Percentiles rank a stretch among this genome's conserved stretches.
Evolutionary conservation across 345 rosid genomes (phyloP).

Genomic region (Iberis pinnata): DNA sequence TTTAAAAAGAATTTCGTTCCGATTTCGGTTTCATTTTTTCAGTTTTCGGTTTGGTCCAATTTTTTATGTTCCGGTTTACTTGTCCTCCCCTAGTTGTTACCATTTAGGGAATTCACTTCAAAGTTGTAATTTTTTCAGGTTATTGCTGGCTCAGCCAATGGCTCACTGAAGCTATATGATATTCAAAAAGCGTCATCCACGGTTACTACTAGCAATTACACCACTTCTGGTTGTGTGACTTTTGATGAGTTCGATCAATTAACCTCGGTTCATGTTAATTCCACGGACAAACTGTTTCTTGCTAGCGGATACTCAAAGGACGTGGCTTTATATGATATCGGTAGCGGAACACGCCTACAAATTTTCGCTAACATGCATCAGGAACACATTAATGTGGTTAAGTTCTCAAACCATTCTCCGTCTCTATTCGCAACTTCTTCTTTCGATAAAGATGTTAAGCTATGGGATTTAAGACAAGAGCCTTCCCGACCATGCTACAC

Average conservation of each 20-base stretch:
- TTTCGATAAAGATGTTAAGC: constrained; percentile 79
- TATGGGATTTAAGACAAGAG: constrained; percentile 89
- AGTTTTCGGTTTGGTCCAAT: too few relatives aligned
- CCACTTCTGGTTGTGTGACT: constrained; percentile 41
- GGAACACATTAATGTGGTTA: constrained; percentile 87
- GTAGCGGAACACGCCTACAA: constrained; percentile 59
- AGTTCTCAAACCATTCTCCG: constrained; percentile 86
- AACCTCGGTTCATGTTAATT: constrained; percentile 88
- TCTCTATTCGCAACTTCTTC: constrained; percentile 88
- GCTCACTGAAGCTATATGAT: constrained; percentile 73
- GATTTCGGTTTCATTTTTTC: too few relatives aligned
- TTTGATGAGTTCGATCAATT: constrained; percentile 86
- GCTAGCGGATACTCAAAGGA: constrained; percentile 90
- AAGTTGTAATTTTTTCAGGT: constrained; percentile 42
- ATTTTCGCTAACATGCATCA: constrained; percentile 82
- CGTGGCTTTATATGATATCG: constrained; percentile 78
- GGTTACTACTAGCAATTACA: constrained; percentile 24
- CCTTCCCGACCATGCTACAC: constrained; percentile 77
- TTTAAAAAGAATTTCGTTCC: too few relatives aligned
- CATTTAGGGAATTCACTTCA: not conserved
- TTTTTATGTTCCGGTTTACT: too few relatives aligned
- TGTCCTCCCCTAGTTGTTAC: too few relatives aligned
- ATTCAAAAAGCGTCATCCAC: constrained; percentile 43
- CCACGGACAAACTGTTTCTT: constrained; percentile 78
- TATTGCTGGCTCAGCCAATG: constrained; percentile 93